Evolutionary conservation across 2,329 filamentous ascomycete species (phyloP).

Genomic region (Aspergillus terreus): DNA sequence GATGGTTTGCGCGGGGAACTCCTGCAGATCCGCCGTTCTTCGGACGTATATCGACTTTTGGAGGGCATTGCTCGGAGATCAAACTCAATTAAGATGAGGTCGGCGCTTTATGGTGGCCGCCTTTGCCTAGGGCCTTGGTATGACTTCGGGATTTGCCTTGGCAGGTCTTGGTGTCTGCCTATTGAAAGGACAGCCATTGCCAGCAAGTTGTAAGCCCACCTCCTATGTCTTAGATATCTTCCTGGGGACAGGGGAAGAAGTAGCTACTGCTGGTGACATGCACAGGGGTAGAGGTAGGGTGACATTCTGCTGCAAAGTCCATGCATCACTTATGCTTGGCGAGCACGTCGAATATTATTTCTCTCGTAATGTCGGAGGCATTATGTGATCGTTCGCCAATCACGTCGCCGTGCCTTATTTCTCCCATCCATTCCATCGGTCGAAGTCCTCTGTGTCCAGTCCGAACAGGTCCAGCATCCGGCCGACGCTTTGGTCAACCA

Average conservation of each 20-base stretch:
- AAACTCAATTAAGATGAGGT: not conserved
- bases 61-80: not conserved
- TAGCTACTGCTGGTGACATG: no score
- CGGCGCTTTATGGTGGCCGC: not conserved
- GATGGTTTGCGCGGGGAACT: not conserved
- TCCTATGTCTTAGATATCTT: no score
- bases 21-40: not conserved
- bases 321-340: no score
- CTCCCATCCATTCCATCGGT: slow-evolving; percentile 25
- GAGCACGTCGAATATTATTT: not conserved
- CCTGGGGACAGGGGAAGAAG: no score
- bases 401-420: slow-evolving; percentile 1
- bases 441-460: slow-evolving; percentile 40
- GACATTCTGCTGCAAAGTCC: no score
- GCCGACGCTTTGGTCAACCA: slow-evolving; percentile 46
- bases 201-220: no score
- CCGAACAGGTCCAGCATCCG: slow-evolving; percentile 46
- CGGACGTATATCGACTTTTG: not conserved
- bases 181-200: not conserved
- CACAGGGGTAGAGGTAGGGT: no score
- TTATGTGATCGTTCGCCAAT: not conserved
- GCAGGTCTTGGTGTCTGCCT: not conserved
- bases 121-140: not conserved
- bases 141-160: not conserved
- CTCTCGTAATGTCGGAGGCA: no score